Percentiles rank a stretch among this genome's conserved stretches.
phyloP scores from a whole-genome alignment of 176 grass and related monocot genomes.

The Oropetium thomaeum region DNA sequence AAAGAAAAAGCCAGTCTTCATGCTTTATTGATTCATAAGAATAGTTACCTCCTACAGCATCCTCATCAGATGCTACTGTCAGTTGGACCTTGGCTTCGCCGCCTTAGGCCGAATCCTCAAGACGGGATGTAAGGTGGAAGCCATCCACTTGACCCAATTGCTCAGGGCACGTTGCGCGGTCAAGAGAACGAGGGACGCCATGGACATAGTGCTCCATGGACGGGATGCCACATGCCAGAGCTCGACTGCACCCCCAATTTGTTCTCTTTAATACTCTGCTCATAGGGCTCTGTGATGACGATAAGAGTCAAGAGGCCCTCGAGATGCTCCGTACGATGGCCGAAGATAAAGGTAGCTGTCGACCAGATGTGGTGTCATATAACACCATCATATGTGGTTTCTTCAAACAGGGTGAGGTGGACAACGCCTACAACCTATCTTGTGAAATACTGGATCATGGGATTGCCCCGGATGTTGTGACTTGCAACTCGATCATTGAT shows the following conservation, averaged over 20 bases:
- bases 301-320: constrained; percentile 7
- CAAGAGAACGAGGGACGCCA: neutral
- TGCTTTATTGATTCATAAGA: too few relatives aligned
- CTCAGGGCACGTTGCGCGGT: neutral
- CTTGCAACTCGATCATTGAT: constrained; percentile 20
- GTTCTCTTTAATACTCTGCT: neutral
- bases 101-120: neutral
- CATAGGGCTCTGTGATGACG: constrained; percentile 14
- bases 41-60: neutral
- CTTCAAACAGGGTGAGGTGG: neutral
- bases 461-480: neutral
- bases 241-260: neutral
- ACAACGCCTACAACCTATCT: neutral
- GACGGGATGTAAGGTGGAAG: neutral
- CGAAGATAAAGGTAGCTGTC: neutral
- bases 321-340: constrained; percentile 30
- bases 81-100: neutral
- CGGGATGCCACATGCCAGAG: too few relatives aligned
- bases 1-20: too few relatives aligned
- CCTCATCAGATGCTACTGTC: neutral
- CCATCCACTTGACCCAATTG: neutral
- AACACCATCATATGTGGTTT: constrained; percentile 9
- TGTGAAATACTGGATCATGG: neutral
- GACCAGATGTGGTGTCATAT: constrained; percentile 16
- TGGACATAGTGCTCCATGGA: neutral